Evolutionary conservation across 2,329 filamentous ascomycete species (phyloP).

Genomic region (Colletotrichum agaves): DNA sequence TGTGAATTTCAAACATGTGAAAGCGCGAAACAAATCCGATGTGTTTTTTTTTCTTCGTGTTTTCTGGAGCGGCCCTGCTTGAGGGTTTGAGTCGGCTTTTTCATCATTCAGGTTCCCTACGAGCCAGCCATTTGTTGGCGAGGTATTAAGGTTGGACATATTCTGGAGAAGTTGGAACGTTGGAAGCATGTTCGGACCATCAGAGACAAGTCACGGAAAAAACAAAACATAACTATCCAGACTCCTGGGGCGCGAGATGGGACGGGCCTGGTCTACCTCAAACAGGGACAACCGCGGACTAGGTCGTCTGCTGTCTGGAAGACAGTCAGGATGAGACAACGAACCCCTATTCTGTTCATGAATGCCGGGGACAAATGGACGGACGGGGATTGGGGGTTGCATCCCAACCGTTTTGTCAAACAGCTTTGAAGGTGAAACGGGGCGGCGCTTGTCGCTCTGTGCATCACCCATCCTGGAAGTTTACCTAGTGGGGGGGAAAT

Average conservation of each 20-base stretch:
- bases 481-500: too few species aligned
- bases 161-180: not conserved
- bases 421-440: slow-evolving; percentile 22
- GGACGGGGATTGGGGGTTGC: slow-evolving; percentile 10
- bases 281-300: slow-evolving; percentile 9
- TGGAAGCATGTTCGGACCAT: slow-evolving; percentile 27
- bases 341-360: slow-evolving; percentile 1
- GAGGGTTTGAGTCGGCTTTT: not conserved
- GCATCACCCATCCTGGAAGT: not conserved
- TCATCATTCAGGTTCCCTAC: not conserved
- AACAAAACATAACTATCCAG: slow-evolving; percentile 3
- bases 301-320: not conserved
- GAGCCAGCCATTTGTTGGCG: not conserved
- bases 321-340: slow-evolving; percentile 22
- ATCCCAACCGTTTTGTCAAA: slow-evolving; percentile 30
- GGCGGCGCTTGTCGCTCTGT: slow-evolving; percentile 25
- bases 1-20: not conserved
- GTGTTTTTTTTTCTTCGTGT: not conserved
- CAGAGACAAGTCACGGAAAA: slow-evolving; percentile 1
- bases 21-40: not conserved
- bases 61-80: too few species aligned
- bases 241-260: slow-evolving; percentile 10
- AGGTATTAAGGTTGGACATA: not conserved
- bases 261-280: slow-evolving; percentile 9
- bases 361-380: not conserved